Conservation (phyloP, 768 basidiomycete species). For the Phaeotremella skinneri region DNA sequence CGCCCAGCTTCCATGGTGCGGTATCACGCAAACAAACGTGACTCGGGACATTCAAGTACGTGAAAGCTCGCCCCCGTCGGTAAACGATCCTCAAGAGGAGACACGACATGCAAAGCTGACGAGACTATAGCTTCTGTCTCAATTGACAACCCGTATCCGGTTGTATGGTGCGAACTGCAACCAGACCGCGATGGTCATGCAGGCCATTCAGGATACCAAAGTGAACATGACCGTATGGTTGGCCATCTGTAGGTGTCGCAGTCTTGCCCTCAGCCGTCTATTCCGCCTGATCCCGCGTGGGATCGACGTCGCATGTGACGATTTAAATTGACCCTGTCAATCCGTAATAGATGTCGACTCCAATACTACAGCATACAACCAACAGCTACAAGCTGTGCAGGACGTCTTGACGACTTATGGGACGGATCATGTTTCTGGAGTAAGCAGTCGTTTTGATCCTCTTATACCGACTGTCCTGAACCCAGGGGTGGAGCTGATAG, state of each 20-base stretch:
- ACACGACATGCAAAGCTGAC: not conserved
- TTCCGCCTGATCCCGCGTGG: conserved; percentile 56
- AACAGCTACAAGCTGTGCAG: conserved; percentile 69
- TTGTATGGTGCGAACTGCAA: conserved; percentile 69
- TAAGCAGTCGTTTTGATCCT: conserved; percentile 15
- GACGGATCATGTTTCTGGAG: conserved; percentile 67
- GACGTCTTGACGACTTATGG: conserved; percentile 74
- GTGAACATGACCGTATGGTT: conserved; percentile 73
- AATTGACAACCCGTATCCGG: conserved; percentile 63
- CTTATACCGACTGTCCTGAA: not conserved
- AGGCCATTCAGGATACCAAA: conserved; percentile 86
- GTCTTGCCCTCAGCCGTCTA: conserved; percentile 11
- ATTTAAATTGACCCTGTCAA: not conserved
- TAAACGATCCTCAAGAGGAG: not conserved
- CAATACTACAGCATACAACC: conserved; percentile 63
- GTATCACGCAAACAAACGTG: conserved; percentile 43
- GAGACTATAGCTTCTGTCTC: conserved; percentile 66
- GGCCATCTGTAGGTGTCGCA: conserved; percentile 43
- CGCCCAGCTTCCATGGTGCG: conserved; percentile 36
- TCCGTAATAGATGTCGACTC: conserved; percentile 61
- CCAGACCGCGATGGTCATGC: conserved; percentile 58
- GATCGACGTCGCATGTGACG: conserved; percentile 46
- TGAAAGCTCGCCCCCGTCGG: not conserved
- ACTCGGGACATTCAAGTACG: conserved; percentile 47
- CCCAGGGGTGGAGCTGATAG: not conserved